Percentiles rank a stretch among this genome's conserved stretches.
Conservation (phyloP, 257 asterid species). For the Plantago elongata region DNA sequence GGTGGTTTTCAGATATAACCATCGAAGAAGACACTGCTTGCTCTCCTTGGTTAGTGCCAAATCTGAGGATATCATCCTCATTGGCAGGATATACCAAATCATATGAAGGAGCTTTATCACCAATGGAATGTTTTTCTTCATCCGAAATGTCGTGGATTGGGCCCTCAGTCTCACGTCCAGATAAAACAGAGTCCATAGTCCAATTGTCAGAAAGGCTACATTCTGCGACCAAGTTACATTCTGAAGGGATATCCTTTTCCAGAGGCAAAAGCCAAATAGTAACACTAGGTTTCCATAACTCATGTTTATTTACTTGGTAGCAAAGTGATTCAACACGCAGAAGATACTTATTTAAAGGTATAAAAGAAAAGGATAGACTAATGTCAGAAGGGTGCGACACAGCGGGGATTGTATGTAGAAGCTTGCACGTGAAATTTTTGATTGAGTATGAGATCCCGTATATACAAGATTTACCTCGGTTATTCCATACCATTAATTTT, state of each 20-base stretch:
- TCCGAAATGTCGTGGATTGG: conserved; percentile 23
- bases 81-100: conserved; percentile 21
- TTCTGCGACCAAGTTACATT: conserved; percentile 46
- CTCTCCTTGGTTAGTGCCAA: conserved; percentile 31
- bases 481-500: conserved; percentile 72
- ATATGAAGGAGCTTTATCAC: conserved; percentile 21
- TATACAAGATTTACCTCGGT: conserved; percentile 54
- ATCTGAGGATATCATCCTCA: conserved; percentile 19
- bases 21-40: conserved; percentile 78
- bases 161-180: conserved; percentile 18
- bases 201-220: conserved; percentile 50
- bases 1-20: conserved; percentile 72
- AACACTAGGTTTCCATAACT: conserved; percentile 71
- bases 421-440: conserved; percentile 43
- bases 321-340: conserved; percentile 67
- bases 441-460: conserved; percentile 59
- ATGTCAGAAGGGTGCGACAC: conserved; percentile 32
- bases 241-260: conserved; percentile 34
- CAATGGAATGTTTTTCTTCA: conserved; percentile 18
- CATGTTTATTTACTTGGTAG: conserved; percentile 44
- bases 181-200: conserved; percentile 32
- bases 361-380: conserved; percentile 44
- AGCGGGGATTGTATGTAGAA: conserved; percentile 51
- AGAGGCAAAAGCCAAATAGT: conserved; percentile 63
- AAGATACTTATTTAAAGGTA: conserved; percentile 42